Evolutionary conservation across 768 basidiomycete species (phyloP).

Genomic region (Thelephora ganbajun): DNA sequence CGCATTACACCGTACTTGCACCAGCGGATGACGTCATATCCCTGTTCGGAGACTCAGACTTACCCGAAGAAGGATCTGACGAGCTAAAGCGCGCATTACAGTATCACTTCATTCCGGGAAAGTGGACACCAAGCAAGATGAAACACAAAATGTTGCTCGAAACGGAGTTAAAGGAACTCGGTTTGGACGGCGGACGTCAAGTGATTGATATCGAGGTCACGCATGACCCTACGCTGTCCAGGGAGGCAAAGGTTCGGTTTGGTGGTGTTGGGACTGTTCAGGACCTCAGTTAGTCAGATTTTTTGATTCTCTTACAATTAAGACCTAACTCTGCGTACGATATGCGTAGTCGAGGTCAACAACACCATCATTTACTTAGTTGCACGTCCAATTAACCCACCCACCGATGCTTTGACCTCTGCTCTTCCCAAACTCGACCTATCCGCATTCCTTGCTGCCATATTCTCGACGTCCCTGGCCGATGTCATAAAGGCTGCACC

Average conservation of each 20-base stretch:
- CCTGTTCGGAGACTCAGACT: constrained; percentile 32
- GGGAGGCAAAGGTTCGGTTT: constrained; percentile 51
- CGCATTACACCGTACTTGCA: constrained; percentile 80
- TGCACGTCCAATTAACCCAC: constrained; percentile 71
- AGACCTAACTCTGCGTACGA: constrained; percentile 5
- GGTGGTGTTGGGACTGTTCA: constrained; percentile 73
- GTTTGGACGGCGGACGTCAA: constrained; percentile 55
- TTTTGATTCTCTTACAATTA: background rate
- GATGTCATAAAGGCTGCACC: constrained; percentile 50
- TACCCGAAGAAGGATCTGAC: constrained; percentile 51
- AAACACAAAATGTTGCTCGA: constrained; percentile 62
- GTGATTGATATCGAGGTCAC: constrained; percentile 56
- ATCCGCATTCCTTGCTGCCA: constrained; percentile 81
- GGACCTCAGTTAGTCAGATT: constrained; percentile 45
- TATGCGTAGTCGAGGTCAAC: constrained; percentile 46
- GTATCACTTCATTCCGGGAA: constrained; percentile 88
- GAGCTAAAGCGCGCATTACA: constrained; percentile 62
- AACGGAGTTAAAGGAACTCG: constrained; percentile 62
- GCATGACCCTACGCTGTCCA: constrained; percentile 14
- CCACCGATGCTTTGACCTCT: constrained; percentile 66
- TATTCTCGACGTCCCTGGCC: constrained; percentile 78
- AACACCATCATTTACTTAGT: constrained; percentile 84
- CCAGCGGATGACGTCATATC: constrained; percentile 77
- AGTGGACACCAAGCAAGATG: constrained; percentile 58
- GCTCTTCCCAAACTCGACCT: constrained; percentile 73